Conservation (phyloP, 2,329 filamentous ascomycete species). For the Cytospora paraplurivora region DNA sequence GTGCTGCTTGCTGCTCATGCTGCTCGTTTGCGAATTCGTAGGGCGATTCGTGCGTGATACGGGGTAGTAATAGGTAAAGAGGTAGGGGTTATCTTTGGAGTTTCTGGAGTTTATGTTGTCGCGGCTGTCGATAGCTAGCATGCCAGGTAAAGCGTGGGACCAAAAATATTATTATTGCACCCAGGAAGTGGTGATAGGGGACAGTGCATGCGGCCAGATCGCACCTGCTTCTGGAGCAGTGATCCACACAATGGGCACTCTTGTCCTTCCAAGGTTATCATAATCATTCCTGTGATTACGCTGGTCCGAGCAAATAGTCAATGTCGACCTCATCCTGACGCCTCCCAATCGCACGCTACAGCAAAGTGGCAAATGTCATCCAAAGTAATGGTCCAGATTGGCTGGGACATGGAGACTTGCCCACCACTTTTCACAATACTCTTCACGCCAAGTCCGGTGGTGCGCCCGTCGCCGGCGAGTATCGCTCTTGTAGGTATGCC, state of each 20-base stretch:
- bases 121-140: neutral
- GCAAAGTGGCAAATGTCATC: constrained; percentile 37
- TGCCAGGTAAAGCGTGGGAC: neutral
- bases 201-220: neutral
- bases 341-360: constrained; percentile 43
- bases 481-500: constrained; percentile 23
- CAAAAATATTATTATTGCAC: too few species aligned
- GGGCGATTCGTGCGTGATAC: neutral
- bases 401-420: constrained; percentile 39
- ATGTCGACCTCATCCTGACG: neutral
- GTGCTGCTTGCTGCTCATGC: neutral
- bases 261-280: neutral
- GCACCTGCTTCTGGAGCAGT: neutral
- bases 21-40: neutral
- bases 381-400: constrained; percentile 42
- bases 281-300: neutral
- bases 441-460: constrained; percentile 34
- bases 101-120: neutral
- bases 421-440: constrained; percentile 35
- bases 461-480: constrained; percentile 34
- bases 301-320: neutral
- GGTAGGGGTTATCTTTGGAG: neutral
- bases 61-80: neutral
- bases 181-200: neutral
- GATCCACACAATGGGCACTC: too few species aligned